A percentile compares a stretch with the other conserved stretches of the same genome.
These are phyloP conservation scores for Catenaria anguillulae DNA, from an alignment of 371 early-diverging fungal genomes.

Conservation along the genomic window DNA sequence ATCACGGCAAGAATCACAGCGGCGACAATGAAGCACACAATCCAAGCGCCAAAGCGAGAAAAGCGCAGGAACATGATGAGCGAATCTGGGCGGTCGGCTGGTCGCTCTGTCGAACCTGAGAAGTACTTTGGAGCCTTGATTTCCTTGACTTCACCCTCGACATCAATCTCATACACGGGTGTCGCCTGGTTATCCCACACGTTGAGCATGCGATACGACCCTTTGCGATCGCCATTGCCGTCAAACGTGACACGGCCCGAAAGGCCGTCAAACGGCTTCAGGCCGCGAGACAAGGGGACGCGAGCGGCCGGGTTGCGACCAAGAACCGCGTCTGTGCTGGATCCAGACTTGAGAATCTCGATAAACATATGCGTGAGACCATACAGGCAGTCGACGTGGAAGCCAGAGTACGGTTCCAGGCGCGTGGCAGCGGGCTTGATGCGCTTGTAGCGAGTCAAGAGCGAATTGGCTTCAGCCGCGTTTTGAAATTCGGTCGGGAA, in stretches of 20 bases:
- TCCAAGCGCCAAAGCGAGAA: neutral
- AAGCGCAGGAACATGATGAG: neutral
- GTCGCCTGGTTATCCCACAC: neutral
- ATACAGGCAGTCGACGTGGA: neutral
- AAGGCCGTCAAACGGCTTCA: neutral
- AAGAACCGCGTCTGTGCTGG: neutral
- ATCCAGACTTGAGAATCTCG: neutral
- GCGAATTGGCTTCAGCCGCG: neutral
- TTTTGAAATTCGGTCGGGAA: constrained; percentile 1
- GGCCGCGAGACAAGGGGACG: neutral
- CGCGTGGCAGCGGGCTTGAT: neutral
- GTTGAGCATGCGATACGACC: neutral
- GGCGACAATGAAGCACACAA: neutral
- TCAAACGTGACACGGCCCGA: neutral
- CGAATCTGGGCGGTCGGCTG: neutral
- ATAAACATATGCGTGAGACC: neutral
- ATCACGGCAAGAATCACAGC: neutral
- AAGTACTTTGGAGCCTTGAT: neutral
- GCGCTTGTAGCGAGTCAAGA: neutral
- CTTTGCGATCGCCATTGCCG: neutral
- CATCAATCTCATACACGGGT: neutral
- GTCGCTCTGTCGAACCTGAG: neutral
- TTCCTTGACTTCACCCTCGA: neutral
- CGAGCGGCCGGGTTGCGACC: neutral
- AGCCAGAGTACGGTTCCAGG: neutral